phyloP scores from a whole-genome alignment of 345 rosid species.

The Crucihimalaya himalaica region DNA sequence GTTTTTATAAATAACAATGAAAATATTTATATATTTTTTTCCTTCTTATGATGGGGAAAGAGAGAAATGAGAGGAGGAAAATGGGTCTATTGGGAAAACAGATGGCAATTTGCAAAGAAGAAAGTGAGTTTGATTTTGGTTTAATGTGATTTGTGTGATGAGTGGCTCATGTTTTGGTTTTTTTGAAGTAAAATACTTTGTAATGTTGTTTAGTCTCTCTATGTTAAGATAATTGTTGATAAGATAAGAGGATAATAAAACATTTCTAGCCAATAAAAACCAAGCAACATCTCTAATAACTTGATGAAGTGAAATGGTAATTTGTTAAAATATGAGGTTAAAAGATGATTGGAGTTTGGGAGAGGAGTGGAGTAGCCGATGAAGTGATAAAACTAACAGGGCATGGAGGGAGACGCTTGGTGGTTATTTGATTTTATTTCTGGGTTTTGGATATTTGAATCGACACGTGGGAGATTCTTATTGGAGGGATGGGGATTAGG shows the following conservation, averaged over 20 bases:
- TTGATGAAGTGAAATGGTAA: not conserved
- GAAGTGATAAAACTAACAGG: conserved; percentile 52
- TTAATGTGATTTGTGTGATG: conserved; percentile 34
- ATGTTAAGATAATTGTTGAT: conserved; percentile 17
- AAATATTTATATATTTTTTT: too few species aligned
- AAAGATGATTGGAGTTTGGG: conserved; percentile 20
- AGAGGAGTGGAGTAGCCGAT: conserved; percentile 49
- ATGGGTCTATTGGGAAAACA: conserved; percentile 43
- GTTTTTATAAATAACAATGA: not conserved
- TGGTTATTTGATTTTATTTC: conserved; percentile 36
- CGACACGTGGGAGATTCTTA: conserved; percentile 49
- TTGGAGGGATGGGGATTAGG: conserved; percentile 58
- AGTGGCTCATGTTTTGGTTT: conserved; percentile 40
- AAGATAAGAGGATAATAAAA: not conserved
- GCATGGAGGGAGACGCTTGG: conserved; percentile 64
- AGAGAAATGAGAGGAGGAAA: conserved; percentile 46
- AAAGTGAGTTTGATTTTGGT: conserved; percentile 4
- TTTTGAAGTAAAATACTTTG: not conserved
- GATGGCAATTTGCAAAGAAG: conserved; percentile 48
- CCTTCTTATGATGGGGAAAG: conserved; percentile 15
- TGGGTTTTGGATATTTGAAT: conserved; percentile 49
- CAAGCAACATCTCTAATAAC: conserved; percentile 14
- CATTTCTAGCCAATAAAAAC: conserved; percentile 17
- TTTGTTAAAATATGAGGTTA: not conserved
- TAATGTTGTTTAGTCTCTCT: not conserved